These are phyloP conservation scores for Suillus occidentalis DNA, from an alignment of 768 basidiomycete genomes.

Conservation along the genomic window DNA sequence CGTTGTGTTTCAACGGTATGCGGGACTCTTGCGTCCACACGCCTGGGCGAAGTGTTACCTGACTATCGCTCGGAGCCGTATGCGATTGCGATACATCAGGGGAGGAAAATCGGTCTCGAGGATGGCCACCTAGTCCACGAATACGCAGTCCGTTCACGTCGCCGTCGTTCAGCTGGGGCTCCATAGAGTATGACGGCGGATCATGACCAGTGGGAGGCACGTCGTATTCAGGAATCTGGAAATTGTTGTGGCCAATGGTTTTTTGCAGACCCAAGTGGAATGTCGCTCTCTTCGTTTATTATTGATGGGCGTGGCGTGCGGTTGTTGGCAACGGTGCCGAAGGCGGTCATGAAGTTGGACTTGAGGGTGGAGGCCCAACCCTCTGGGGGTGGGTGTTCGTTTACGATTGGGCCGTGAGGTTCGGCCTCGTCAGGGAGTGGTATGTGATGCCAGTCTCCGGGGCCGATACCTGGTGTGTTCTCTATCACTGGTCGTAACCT, in stretches of 20 bases:
- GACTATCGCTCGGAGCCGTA: conserved; percentile 5
- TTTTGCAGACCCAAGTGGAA: conserved; percentile 3
- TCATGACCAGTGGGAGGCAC: not conserved
- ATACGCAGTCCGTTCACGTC: conserved; percentile 41
- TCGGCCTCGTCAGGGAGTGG: not conserved
- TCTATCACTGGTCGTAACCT: conserved; percentile 9
- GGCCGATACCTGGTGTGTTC: conserved; percentile 14
- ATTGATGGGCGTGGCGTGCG: conserved; percentile 22
- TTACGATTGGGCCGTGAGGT: not conserved
- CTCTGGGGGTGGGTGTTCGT: conserved; percentile 14
- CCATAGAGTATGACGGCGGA: not conserved
- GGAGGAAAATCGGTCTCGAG: conserved; percentile 11
- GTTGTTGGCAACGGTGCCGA: conserved; percentile 50
- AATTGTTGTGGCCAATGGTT: conserved; percentile 3
- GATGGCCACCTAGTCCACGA: conserved; percentile 21
- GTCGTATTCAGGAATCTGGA: conserved; percentile 6
- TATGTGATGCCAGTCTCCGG: conserved; percentile 13
- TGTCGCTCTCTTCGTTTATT: not conserved
- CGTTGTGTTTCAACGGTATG: conserved; percentile 10
- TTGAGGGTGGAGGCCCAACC: conserved; percentile 45
- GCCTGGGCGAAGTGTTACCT: conserved; percentile 12
- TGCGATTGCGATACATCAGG: conserved; percentile 4
- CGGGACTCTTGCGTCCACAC: conserved; percentile 15
- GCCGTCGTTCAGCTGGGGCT: conserved; percentile 16
- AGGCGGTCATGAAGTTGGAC: conserved; percentile 46